Conservation (phyloP, 2,329 filamentous ascomycete species). For the Niveomyces coronatus region DNA sequence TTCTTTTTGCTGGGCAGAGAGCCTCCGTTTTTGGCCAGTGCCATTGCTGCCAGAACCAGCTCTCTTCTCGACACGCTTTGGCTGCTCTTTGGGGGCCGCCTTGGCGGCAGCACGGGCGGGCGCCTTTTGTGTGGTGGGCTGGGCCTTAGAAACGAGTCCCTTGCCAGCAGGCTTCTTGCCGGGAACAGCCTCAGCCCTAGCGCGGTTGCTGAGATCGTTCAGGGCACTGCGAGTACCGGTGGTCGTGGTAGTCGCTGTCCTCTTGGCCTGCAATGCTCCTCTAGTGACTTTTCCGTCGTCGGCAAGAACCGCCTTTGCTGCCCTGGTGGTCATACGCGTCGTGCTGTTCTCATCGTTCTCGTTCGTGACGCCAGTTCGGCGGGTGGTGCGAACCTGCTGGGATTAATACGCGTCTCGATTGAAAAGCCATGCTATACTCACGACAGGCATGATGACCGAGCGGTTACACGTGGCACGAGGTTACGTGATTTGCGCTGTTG, state of each 20-base stretch:
- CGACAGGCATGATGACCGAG: constrained; percentile 10
- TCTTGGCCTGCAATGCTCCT: constrained; percentile 63
- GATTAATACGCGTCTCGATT: constrained; percentile 2
- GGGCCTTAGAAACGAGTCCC: constrained; percentile 66
- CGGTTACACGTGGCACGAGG: constrained; percentile 5
- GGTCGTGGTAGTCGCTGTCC: constrained; percentile 39
- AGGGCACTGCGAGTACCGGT: constrained; percentile 71
- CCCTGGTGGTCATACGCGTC: constrained; percentile 85
- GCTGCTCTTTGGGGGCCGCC: constrained; percentile 49
- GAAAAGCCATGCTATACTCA: not conserved
- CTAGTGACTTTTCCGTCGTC: constrained; percentile 52
- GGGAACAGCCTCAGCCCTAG: constrained; percentile 62
- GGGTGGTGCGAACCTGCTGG: constrained; percentile 53
- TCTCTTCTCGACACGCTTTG: constrained; percentile 52
- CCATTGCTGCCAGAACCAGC: constrained; percentile 58
- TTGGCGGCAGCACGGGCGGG: constrained; percentile 51
- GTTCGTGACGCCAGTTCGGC: constrained; percentile 69
- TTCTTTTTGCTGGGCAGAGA: constrained; percentile 17
- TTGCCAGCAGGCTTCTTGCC: constrained; percentile 66
- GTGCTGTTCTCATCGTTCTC: constrained; percentile 92
- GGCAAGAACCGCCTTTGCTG: constrained; percentile 68
- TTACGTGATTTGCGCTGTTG: constrained; percentile 6
- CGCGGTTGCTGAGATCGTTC: constrained; percentile 91
- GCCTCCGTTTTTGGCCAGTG: constrained; percentile 53
- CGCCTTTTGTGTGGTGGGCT: constrained; percentile 71